These are phyloP conservation scores for Zangia roseola DNA, from an alignment of 768 basidiomycete species.

Conservation along the genomic window DNA sequence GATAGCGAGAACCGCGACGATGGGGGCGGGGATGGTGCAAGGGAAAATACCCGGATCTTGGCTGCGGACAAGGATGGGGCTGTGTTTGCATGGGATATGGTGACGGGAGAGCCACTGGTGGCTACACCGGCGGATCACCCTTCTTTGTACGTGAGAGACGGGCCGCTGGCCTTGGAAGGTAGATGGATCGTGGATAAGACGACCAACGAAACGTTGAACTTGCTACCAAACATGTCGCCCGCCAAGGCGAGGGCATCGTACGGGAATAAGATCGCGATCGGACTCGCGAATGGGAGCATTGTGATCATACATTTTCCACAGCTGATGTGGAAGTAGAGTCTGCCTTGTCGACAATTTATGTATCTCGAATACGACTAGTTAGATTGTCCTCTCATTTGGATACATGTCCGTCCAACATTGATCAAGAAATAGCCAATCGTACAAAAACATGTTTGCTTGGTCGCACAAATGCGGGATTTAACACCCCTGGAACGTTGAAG, in stretches of 20 bases:
- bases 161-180: conserved; percentile 16
- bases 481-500: no score
- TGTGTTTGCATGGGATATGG: conserved; percentile 29
- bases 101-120: conserved; percentile 17
- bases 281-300: conserved; percentile 29
- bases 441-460: no score
- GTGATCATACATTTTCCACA: conserved; percentile 27
- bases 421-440: no score
- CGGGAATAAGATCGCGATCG: conserved; percentile 24
- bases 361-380: no score
- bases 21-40: background rate
- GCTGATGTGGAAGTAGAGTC: background rate
- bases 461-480: no score
- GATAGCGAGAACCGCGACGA: conserved; percentile 1
- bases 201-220: conserved; percentile 11
- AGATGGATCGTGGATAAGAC: conserved; percentile 25
- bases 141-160: background rate
- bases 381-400: no score
- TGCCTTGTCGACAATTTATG: no score
- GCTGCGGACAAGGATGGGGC: conserved; percentile 22
- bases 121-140: conserved; percentile 25
- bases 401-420: no score
- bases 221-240: conserved; percentile 32
- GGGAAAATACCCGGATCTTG: conserved; percentile 14
- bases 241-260: conserved; percentile 22